phyloP scores from a whole-genome alignment of 2,329 filamentous ascomycete species.

The Dothiorella sarmentorum region DNA sequence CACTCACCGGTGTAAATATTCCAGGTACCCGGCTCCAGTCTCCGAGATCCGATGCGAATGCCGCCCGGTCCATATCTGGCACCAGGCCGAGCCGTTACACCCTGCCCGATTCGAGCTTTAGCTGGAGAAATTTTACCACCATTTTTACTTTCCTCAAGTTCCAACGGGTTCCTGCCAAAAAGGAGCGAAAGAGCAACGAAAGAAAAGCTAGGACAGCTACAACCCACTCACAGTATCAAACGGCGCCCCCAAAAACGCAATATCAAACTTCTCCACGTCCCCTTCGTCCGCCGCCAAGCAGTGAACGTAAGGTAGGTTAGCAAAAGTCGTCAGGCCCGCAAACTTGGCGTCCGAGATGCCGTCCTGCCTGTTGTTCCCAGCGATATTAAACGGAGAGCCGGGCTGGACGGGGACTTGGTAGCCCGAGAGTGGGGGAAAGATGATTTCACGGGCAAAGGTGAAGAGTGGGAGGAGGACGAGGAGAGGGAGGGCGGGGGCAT shows the following conservation, averaged over 20 bases:
- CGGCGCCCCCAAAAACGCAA: constrained; percentile 48
- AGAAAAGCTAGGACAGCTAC: background rate
- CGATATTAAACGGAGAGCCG: constrained; percentile 16
- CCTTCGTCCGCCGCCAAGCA: constrained; percentile 37
- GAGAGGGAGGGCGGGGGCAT: background rate
- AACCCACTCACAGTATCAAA: constrained; percentile 46
- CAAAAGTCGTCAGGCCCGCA: constrained; percentile 46
- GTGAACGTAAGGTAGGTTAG: constrained; percentile 48
- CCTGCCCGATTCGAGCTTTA: constrained; percentile 27
- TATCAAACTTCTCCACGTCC: constrained; percentile 45
- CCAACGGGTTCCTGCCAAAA: background rate
- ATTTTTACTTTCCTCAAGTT: background rate
- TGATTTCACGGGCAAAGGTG: constrained; percentile 38
- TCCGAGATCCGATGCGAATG: constrained; percentile 49
- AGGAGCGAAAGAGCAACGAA: background rate
- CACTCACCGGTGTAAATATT: constrained; percentile 48
- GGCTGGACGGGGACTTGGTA: constrained; percentile 27
- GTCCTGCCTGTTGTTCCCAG: constrained; percentile 24
- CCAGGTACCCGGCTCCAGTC: constrained; percentile 45
- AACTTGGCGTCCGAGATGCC: constrained; percentile 34
- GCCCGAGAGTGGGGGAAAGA: constrained; percentile 41
- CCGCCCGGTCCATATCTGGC: constrained; percentile 52
- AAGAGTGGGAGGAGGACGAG: background rate
- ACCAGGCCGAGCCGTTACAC: constrained; percentile 51
- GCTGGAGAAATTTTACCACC: too few species aligned